Conservation (phyloP, 2,329 filamentous ascomycete genomes). For the Ilyonectria robusta region DNA sequence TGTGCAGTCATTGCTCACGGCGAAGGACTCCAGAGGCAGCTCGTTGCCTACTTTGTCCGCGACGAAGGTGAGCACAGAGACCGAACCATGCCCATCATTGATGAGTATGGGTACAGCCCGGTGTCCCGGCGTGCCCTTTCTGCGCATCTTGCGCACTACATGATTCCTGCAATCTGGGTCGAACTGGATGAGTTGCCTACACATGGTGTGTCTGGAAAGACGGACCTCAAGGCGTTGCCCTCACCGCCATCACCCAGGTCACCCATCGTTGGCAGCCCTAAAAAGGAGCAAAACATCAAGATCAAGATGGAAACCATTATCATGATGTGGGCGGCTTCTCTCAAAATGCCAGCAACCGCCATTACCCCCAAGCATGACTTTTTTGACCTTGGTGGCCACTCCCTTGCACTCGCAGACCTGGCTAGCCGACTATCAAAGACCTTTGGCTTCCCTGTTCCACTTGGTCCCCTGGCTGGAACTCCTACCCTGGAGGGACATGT, state of each 20-base stretch:
- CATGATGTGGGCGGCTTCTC: constrained; percentile 78
- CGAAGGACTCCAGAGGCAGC: constrained; percentile 80
- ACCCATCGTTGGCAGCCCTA: constrained; percentile 54
- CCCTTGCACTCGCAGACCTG: constrained; percentile 81
- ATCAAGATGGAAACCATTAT: constrained; percentile 78
- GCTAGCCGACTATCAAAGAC: constrained; percentile 77
- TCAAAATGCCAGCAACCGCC: constrained; percentile 73
- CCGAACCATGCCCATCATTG: constrained; percentile 75
- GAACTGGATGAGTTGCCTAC: constrained; percentile 80
- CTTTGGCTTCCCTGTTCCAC: constrained; percentile 81
- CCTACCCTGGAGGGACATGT: constrained; percentile 82
- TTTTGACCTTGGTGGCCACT: constrained; percentile 86
- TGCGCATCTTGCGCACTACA: constrained; percentile 81
- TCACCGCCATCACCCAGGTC: constrained; percentile 70
- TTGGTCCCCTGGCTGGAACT: constrained; percentile 78
- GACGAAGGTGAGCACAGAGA: constrained; percentile 72
- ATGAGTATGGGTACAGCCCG: constrained; percentile 80
- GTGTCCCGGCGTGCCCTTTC: constrained; percentile 75
- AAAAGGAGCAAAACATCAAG: constrained; percentile 70
- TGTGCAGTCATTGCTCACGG: constrained; percentile 82
- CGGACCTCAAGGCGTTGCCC: constrained; percentile 80
- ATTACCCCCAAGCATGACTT: constrained; percentile 82
- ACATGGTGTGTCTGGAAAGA: constrained; percentile 84
- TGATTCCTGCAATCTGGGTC: constrained; percentile 86
- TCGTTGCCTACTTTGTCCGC: constrained; percentile 82